Base-by-base conservation (phyloP, 73 alveolate genomes). In the Urostyla sp. region DNA sequence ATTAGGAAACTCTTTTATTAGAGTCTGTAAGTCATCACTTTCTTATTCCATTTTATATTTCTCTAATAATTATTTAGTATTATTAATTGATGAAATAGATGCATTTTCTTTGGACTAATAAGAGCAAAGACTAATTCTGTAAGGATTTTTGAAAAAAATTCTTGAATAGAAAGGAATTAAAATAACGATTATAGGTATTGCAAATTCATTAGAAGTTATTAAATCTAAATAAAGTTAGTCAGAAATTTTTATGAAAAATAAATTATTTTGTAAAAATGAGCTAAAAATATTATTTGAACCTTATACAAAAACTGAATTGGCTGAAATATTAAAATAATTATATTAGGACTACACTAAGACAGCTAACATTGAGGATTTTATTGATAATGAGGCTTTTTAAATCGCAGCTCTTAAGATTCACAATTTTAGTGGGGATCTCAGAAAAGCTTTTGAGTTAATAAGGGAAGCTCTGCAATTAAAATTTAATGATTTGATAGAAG, bases 71-170 rank as follows among this genome's bases (percentile, higher is more conserved):
- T 89, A 76, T 73, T 50, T 58, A 28, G 36, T 85, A 1, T 45
- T 85, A 4, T 53, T 85, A 23, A 59, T 85, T n/a, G 93, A 85
- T 56, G 93, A 85, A 43, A 72, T 85, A 30, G 93, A 85, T 34
- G 76, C 85, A 30, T 67, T 85, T 24, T 58, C 83, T 27, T 7
- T n/a, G 6, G 20, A 46, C n/a, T 13, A 16, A 28, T 4, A 21
- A 69, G 35, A 3, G 72, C 7, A n/a, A 53, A 30, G 30, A 10
- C 40, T 20, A 21, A 10, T 49, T 69, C 40, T 46, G n/a, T n/a
- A 48, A 32, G 53, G 4, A 43, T 28, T 69, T 26, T 54, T 69
- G 18, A 69, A 69, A 49, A 8, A 6, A 7, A 10, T 69, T 10
- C 30, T 69, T n/a, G 4, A 46, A 1, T 6, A n/a, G 30, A 3